These are phyloP conservation scores for Bruguiera sexangula DNA, from an alignment of 345 rosid species.

Conservation along the genomic window DNA sequence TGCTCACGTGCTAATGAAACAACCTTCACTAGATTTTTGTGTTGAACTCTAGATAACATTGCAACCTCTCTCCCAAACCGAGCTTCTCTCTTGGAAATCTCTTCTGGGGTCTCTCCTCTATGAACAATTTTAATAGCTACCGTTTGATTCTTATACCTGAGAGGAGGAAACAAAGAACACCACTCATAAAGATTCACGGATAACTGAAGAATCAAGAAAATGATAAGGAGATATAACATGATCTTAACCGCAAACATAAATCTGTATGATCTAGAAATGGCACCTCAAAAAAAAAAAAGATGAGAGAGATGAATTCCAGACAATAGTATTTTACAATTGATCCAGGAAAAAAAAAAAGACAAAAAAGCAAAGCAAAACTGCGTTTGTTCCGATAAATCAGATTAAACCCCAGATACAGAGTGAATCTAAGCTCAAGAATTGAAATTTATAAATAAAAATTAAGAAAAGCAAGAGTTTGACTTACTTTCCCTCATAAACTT, in stretches of 20 bases:
- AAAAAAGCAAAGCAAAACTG: background rate
- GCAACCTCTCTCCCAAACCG: constrained; percentile 85
- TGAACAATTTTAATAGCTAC: constrained; percentile 84
- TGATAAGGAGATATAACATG: constrained; percentile 5
- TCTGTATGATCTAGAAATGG: background rate
- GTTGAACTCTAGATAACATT: constrained; percentile 89
- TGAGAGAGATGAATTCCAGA: background rate
- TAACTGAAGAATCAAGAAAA: constrained; percentile 6
- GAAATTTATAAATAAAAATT: constrained; percentile 9
- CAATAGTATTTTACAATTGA: background rate
- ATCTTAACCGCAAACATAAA: background rate
- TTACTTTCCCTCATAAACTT: constrained; percentile 98
- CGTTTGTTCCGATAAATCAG: background rate
- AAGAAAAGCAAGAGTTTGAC: constrained; percentile 32
- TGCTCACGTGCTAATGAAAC: background rate
- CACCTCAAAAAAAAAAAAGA: too few species aligned
- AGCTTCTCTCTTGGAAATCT: constrained; percentile 65
- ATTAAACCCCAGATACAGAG: background rate
- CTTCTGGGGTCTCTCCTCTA: constrained; percentile 80
- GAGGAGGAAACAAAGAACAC: constrained; percentile 11
- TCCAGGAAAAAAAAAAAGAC: background rate
- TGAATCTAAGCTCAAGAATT: constrained; percentile 11
- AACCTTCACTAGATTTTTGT: constrained; percentile 93
- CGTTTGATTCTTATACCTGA: constrained; percentile 71
- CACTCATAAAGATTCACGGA: background rate